Conservation (phyloP, 2,329 filamentous ascomycete species). For the Penicillium sp. region DNA sequence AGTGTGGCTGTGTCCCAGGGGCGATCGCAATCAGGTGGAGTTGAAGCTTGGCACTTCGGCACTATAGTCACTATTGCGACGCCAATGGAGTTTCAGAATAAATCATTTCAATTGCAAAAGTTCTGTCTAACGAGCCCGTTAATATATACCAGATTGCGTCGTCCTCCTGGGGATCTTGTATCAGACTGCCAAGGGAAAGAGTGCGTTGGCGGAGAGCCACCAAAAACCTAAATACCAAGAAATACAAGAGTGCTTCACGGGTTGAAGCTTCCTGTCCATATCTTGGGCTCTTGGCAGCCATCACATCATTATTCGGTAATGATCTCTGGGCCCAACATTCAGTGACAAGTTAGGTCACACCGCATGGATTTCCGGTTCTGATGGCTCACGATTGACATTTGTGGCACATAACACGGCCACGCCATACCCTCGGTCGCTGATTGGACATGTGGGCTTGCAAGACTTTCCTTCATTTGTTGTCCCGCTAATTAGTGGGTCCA, state of each 20-base stretch:
- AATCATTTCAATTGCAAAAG: neutral
- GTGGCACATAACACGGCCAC: neutral
- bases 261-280: neutral
- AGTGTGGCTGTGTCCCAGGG: constrained; percentile 3
- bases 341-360: neutral
- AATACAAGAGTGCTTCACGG: neutral
- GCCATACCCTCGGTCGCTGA: neutral
- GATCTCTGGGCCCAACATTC: neutral
- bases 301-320: neutral
- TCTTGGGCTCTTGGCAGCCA: neutral
- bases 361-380: neutral
- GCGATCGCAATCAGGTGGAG: constrained; percentile 4
- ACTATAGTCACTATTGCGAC: neutral
- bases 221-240: neutral
- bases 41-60: constrained; percentile 1
- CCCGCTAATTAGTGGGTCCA: neutral
- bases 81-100: neutral
- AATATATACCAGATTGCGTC: neutral
- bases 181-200: neutral
- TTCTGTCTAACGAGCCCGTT: neutral
- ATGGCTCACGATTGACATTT: neutral
- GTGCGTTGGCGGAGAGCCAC: neutral
- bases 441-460: neutral
- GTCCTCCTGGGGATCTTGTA: neutral
- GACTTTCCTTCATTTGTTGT: neutral